Evolutionary conservation across 306 rosid species (phyloP), one percentile per base, ranked within the genome.

Genomic region (Medicago ruthenica): DNA sequence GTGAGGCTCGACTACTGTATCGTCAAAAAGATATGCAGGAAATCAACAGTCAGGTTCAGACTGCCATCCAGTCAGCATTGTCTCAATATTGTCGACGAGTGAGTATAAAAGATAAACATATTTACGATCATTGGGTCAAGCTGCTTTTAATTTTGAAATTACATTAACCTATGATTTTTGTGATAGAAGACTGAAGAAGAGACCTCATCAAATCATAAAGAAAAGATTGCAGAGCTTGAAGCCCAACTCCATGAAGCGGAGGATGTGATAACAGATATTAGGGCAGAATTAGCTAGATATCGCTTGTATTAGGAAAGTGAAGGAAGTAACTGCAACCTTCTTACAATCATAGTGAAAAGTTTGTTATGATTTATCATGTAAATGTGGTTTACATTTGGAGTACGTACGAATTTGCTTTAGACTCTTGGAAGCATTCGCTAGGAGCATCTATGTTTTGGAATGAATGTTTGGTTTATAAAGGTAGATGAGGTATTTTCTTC

Each of bases 51-150:
- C 87, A 84, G 54, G 84, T 84, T 62, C 84, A 84, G 74, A 67
- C 80, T 9, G 71, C 87, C 55, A 76, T 80, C 66, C 82, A 84
- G 53, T 40, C 87, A 65, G 84, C 84, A n/a, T 31, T 84, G 57
- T 66, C 76, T 4, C 77, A 72, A 67, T 70, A 71, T 67, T 37
- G 16, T 48, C 60, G 24, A 54, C 70, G 73, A 7, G 87, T 84
- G 57, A 84, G 87, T 73, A 41, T 51, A 71, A 51, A 62, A 47
- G 18, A 42, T 79, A 3, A 44, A 69, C n/a, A 9, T 41, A 48
- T 70, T 76, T 51, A 40, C 63, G 14, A 31, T 39, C 68, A 37
- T 16, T 16, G 27, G 47, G 39, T 64, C 24, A 76, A 53, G 15
- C 20, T 76, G 34, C 34, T 24, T 42, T 36, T 39, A 62, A 41